Base-by-base conservation (phyloP, 768 basidiomycete genomes). In the Serendipita sp. region DNA sequence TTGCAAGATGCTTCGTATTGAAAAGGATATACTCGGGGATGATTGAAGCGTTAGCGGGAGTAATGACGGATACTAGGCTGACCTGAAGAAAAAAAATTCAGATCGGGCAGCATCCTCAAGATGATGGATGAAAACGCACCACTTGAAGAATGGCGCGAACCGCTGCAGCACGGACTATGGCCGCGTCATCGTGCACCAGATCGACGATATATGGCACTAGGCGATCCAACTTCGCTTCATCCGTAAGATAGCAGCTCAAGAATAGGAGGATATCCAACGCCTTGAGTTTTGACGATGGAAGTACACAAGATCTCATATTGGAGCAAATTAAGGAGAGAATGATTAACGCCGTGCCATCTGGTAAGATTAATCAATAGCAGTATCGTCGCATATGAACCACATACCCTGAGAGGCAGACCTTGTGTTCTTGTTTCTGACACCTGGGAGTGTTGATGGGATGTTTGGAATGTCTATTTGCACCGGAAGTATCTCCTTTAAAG, bases 11-110 rank as follows among this genome's bases (percentile, higher is more conserved):
- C 41, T 83, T 82, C 70, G 91, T 82, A 70, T 96, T 90, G 1
- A 93, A 94, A 34, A 98, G 83, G 68, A 98, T 88, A 72, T 97
- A 99, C 73, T 97, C 94, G 0, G 93, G 89, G 70, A 98, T 88
- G 30, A 97, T 89, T 5, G 89, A 69, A 7, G 75, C 77, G 58
- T 82, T 82, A 0, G 79, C 79, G 3, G 80, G 80, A 2, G 82
- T 81, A 63, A 91, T 89, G 5, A 85, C 85, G 1, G 82, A 83
- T 35, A 89, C 86, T n/a, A 83, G 73, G 72, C 80, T 80, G 52
- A 81, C 68, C 80, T 82, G 28, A 44, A 76, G n/a, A 78, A 69
- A 76, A 68, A 4, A 66, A 66, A 52, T 28, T 65, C 34, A 2
- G n/a, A 30, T 63, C 44, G 23, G 23, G 38, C 7, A 41, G 13